Evolutionary conservation across 176 grass and related monocot genomes (phyloP), one percentile per base, ranked within the genome.

Genomic region (Otatea glauca): DNA sequence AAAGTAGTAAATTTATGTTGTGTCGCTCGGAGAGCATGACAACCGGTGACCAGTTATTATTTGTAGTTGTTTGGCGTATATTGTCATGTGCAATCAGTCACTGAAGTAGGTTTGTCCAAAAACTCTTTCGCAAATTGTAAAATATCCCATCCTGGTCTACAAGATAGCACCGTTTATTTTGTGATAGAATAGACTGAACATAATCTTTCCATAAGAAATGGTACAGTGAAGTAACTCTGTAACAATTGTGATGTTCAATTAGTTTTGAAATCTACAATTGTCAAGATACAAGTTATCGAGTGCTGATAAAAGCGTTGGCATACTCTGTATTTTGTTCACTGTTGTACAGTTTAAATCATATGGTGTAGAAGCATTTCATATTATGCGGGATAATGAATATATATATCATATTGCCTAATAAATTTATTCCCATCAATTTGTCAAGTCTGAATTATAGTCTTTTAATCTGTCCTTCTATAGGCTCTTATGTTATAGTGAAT

Each of bases 141-240:
- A 50, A 70, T 56, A 9, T 29, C 27, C 34, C 55, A 69, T 81
- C 45, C 34, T 2, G 8, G 5, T 69, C 32, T 81, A 13, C 65
- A 81, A 61, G 17, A 11, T 38, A 54, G 34, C 35, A 72, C 16
- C 80, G n/a, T 71, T 41, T 58, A 23, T 60, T 78, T 35, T 79
- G 16, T 58, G 27, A 38, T 51, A 54, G 2, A 49, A 32, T 80
- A 53, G 27, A 38, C n/a, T 9, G 10, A 65, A 14, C 27, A 21
- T 41, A 21, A 43, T 70, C 6, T 70, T 58, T 54, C 14, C n/a
- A 5, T 25, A 34, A 43, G 4, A 18, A 70, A 32, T 81, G 53
- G 9, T 59, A 42, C 43, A 21, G 23, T 71, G 47, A 37, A 37
- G 29, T 29, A 58, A 14, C 66, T 70, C 56, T 63, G 7, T 62